These are phyloP conservation scores for Solanum gracilifrons DNA, from an alignment of 257 asterid species.

Conservation along the genomic window DNA sequence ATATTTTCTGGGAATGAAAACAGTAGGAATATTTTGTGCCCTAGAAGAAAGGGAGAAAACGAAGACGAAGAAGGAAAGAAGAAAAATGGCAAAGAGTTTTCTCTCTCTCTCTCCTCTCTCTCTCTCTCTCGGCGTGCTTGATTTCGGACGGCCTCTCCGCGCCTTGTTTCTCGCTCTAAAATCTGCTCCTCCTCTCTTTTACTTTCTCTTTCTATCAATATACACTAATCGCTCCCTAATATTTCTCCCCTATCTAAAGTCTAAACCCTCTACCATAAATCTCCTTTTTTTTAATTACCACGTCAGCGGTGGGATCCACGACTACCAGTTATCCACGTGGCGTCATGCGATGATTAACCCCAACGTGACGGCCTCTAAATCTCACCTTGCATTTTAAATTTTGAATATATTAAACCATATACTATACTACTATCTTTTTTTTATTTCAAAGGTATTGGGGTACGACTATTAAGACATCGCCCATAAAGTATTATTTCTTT, in stretches of 20 bases:
- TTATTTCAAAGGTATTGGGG: neutral
- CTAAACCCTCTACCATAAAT: constrained; percentile 34
- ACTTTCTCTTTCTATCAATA: constrained; percentile 1
- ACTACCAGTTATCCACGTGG: constrained; percentile 37
- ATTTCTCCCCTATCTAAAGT: neutral
- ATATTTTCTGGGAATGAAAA: neutral
- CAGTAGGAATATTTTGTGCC: constrained; percentile 24
- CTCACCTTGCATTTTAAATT: neutral
- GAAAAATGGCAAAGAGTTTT: constrained; percentile 27
- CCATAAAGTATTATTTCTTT: neutral
- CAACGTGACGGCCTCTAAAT: constrained; percentile 43
- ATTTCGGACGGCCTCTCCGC: constrained; percentile 86
- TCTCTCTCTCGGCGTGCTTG: neutral
- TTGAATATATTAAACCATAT: neutral
- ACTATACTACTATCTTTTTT: neutral
- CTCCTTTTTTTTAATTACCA: constrained; percentile 19
- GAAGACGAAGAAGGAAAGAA: constrained; percentile 21
- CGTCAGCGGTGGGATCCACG: constrained; percentile 46
- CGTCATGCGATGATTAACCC: constrained; percentile 8
- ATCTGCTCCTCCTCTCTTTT: neutral
- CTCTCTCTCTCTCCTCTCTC: constrained; percentile 1
- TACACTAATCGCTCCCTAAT: neutral
- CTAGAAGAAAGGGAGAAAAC: constrained; percentile 26
- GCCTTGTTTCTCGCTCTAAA: constrained; percentile 91
- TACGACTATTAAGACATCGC: neutral